These are phyloP conservation scores for Epichloe amarillans DNA, from an alignment of 2,329 filamentous ascomycete genomes.

Conservation along the genomic window DNA sequence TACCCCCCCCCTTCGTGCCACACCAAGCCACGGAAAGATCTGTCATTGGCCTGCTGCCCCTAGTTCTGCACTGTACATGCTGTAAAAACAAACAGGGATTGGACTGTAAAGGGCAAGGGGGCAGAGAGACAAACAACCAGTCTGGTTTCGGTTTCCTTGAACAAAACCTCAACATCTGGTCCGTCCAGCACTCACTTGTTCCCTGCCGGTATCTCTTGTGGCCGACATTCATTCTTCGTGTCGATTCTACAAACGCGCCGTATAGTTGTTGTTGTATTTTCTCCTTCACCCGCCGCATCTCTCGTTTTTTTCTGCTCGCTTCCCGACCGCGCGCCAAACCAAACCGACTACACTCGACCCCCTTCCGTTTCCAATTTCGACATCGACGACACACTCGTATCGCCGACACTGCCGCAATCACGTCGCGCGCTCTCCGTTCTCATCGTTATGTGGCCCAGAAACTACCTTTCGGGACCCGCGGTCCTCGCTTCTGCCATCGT, in stretches of 20 bases:
- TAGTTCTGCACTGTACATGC: too few relatives aligned
- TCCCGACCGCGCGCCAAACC: neutral
- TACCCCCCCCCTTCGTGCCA: too few relatives aligned
- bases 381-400: neutral
- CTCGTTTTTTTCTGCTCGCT: neutral
- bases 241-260: neutral
- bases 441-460: slow-evolving; percentile 14
- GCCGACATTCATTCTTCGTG: neutral
- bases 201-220: neutral
- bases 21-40: too few relatives aligned
- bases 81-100: too few relatives aligned
- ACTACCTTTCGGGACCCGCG: slow-evolving; percentile 13
- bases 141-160: neutral
- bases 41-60: too few relatives aligned
- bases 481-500: slow-evolving; percentile 16
- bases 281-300: neutral
- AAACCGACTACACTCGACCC: neutral
- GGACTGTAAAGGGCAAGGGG: too few relatives aligned
- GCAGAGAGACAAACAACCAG: too few relatives aligned
- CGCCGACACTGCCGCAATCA: neutral
- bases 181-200: neutral
- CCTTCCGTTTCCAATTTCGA: neutral
- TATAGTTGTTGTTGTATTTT: neutral
- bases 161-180: neutral
- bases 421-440: neutral